These are phyloP conservation scores for Kwoniella botswanensis DNA, from an alignment of 768 basidiomycete species.

Conservation along the genomic window DNA sequence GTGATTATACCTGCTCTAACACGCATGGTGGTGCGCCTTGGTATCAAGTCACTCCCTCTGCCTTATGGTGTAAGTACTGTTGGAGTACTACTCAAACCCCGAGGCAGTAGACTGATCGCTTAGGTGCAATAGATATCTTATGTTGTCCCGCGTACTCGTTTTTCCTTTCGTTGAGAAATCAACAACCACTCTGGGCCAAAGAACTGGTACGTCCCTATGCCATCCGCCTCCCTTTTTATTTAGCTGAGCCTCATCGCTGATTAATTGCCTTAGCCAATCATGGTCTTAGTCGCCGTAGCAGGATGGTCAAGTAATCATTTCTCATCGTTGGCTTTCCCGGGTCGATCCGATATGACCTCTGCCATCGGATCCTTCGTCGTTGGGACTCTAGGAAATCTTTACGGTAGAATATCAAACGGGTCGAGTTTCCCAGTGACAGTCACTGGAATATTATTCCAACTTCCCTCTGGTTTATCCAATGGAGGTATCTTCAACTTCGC, in stretches of 20 bases:
- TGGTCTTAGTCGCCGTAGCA: constrained; percentile 67
- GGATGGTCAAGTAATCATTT: constrained; percentile 82
- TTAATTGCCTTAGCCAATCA: constrained; percentile 46
- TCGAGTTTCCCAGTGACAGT: constrained; percentile 83
- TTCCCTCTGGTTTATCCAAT: constrained; percentile 78
- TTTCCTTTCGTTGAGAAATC: constrained; percentile 57
- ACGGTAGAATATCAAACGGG: constrained; percentile 69
- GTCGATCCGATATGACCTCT: constrained; percentile 76
- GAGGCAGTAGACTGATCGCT: not conserved
- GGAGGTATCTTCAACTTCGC: constrained; percentile 73
- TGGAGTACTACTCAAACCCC: too few relatives aligned
- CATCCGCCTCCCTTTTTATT: not conserved
- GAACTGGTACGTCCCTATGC: constrained; percentile 43
- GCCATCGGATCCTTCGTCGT: constrained; percentile 83
- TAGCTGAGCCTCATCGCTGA: not conserved
- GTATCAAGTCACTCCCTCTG: constrained; percentile 73
- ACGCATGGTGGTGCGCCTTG: constrained; percentile 70
- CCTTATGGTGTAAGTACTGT: constrained; percentile 69
- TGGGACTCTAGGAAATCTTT: constrained; percentile 77
- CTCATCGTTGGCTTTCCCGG: constrained; percentile 66
- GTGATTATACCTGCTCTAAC: constrained; percentile 68
- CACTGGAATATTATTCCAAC: constrained; percentile 78
- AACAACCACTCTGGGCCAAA: constrained; percentile 58
- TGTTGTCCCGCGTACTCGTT: constrained; percentile 59
- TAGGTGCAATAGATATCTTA: constrained; percentile 50